Base-by-base conservation (phyloP, 1,284 basidiomycete species). In the Moesziomyces globuligerus region DNA sequence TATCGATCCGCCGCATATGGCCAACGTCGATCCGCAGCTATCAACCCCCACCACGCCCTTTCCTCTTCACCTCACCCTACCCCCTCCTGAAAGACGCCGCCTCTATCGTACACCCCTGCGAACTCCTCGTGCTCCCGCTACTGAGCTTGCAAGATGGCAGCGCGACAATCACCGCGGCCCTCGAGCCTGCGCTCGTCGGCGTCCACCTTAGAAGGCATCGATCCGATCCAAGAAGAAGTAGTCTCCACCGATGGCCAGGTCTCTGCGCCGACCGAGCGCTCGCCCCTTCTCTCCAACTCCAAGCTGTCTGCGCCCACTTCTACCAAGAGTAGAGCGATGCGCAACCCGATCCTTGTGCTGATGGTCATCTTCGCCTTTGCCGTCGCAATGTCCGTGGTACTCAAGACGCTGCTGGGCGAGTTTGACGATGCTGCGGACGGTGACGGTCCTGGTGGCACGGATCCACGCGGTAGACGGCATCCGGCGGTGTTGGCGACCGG, bases 401-500 rank as follows among this genome's bases (percentile, higher is more conserved):
- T 72, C 51, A 56, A 65, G n/a, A 53, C 59, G 26, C 55, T 74
- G 8, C 24, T 67, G 3, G 61, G 57, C 20, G 58, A 74, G 24
- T 62, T 62, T 25, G 48, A 53, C 36, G 53, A 65, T 25, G 53
- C 49, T 3, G 7, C 29, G 10, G n/a, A 37, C 20, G 9, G 44
- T 13, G 23, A 45, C 26, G 32, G 15, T 17, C 15, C 15, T 13
- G 13, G 10, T 2, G 32, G 47, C 18, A 53, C 44, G 4, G 68
- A 71, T 24, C 39, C 46, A 2, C 48, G 61, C n/a, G 74, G 74
- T 17, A 43, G 67, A 3, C 59, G 66, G 3, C 59, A 76, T 17
- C 70, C 72, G 0, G 64, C 74, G 1, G 26, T 70, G 38, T 57
- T 78, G 5, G 72, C 69, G 4, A 40, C 40, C 4, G 76, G 74